phyloP scores from a whole-genome alignment of 2,329 filamentous ascomycete genomes.

The Calonectria fujianensis region DNA sequence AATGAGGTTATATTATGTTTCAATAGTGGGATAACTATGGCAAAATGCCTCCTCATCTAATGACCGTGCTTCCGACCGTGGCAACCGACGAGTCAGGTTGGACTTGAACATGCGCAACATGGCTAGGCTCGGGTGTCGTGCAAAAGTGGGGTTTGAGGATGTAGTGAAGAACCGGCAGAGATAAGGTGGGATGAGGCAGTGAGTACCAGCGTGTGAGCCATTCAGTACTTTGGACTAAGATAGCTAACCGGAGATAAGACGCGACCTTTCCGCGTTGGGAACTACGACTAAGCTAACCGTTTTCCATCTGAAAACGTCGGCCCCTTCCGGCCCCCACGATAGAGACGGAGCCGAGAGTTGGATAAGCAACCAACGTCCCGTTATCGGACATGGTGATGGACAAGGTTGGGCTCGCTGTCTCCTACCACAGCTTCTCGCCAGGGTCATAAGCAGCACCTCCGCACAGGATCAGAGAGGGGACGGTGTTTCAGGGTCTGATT shows the following conservation, averaged over 20 bases:
- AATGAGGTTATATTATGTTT: constrained; percentile 36
- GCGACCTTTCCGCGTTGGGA: background rate
- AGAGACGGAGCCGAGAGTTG: background rate
- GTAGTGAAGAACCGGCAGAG: background rate
- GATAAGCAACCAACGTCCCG: constrained; percentile 1
- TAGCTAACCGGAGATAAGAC: constrained; percentile 34
- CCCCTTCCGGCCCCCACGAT: constrained; percentile 42
- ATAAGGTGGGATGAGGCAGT: constrained; percentile 34
- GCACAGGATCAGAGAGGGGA: constrained; percentile 1
- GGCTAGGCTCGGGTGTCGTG: constrained; percentile 22
- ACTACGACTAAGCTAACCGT: background rate
- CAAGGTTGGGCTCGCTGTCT: background rate
- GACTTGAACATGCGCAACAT: background rate
- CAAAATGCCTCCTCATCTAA: background rate
- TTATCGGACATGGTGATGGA: constrained; percentile 22
- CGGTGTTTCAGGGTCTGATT: background rate
- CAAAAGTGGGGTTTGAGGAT: constrained; percentile 34
- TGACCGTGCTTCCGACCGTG: background rate
- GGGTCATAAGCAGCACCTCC: constrained; percentile 6
- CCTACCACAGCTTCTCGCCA: background rate
- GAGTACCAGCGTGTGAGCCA: background rate
- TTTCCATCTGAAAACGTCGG: constrained; percentile 20
- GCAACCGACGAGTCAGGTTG: constrained; percentile 15
- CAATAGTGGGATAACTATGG: constrained; percentile 30
- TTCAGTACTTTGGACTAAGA: constrained; percentile 12